phyloP scores from a whole-genome alignment of 768 basidiomycete genomes.

The Gloeopeniophorella convolvens region DNA sequence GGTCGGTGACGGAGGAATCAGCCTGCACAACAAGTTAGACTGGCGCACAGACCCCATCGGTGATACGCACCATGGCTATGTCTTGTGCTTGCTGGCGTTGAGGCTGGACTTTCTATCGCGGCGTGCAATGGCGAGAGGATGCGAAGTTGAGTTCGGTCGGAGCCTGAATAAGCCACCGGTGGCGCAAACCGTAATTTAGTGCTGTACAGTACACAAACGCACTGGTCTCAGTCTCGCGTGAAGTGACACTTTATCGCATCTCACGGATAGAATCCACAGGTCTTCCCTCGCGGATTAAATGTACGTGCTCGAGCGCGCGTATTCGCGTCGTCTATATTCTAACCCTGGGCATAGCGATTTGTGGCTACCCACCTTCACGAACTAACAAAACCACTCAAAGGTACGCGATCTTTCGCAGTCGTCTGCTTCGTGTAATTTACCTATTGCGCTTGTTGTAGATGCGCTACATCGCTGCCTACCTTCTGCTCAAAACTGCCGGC shows the following conservation, averaged over 20 bases:
- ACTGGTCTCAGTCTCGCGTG: background rate
- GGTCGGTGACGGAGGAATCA: constrained; percentile 82
- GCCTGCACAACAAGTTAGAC: constrained; percentile 41
- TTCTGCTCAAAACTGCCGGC: constrained; percentile 93
- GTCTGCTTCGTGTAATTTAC: background rate
- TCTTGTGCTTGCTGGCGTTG: constrained; percentile 6
- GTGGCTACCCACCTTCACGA: constrained; percentile 69
- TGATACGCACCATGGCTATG: constrained; percentile 20
- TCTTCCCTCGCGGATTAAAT: constrained; percentile 92
- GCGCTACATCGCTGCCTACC: constrained; percentile 93
- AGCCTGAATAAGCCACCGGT: constrained; percentile 28
- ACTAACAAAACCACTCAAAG: constrained; percentile 33
- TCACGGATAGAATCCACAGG: constrained; percentile 89
- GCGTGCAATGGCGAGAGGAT: constrained; percentile 16
- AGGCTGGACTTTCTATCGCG: background rate
- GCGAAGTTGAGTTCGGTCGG: constrained; percentile 19
- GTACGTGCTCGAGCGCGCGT: constrained; percentile 29
- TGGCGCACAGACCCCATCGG: background rate
- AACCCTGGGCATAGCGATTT: constrained; percentile 58
- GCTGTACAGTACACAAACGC: constrained; percentile 50
- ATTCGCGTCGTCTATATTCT: background rate
- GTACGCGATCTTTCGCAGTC: constrained; percentile 28
- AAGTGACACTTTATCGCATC: constrained; percentile 22
- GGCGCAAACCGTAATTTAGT: constrained; percentile 38
- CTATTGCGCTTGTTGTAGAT: constrained; percentile 43